phyloP scores from a whole-genome alignment of 1,284 basidiomycete species.

The Microbotryum scabiosae region DNA sequence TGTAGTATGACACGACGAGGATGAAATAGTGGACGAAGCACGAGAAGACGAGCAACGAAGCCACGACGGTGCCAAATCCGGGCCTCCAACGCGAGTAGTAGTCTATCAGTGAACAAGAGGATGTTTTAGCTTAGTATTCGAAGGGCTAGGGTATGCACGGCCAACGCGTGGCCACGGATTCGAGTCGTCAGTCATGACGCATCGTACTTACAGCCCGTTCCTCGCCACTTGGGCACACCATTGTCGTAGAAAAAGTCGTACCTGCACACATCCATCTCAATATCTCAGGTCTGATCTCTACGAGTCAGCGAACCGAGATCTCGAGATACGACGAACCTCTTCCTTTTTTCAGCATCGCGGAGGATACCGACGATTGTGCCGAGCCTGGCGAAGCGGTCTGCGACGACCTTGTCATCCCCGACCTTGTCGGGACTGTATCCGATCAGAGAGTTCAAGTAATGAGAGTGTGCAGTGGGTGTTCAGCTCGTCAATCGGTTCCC shows the following conservation, averaged over 20 bases:
- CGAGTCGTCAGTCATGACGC: neutral
- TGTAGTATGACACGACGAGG: constrained; percentile 63
- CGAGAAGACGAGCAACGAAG: constrained; percentile 65
- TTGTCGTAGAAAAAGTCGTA: constrained; percentile 89
- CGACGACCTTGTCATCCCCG: constrained; percentile 64
- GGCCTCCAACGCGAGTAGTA: constrained; percentile 89
- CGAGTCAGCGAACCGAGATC: neutral
- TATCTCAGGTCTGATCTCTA: neutral
- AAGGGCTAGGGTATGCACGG: neutral
- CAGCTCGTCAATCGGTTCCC: neutral
- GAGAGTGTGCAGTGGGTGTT: too few species aligned
- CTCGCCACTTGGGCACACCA: constrained; percentile 76
- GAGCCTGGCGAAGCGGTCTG: constrained; percentile 77
- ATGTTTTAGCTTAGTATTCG: neutral
- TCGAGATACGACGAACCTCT: constrained; percentile 44
- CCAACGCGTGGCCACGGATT: neutral
- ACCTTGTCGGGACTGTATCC: constrained; percentile 85
- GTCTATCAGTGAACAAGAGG: constrained; percentile 55
- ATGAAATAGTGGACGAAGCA: constrained; percentile 69
- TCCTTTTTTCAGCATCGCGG: constrained; percentile 61
- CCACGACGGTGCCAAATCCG: constrained; percentile 65
- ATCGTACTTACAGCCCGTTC: constrained; percentile 29
- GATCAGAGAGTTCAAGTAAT: neutral
- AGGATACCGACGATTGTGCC: constrained; percentile 78
- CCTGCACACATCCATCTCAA: constrained; percentile 39